Evolutionary conservation across 2,329 filamentous ascomycete genomes (phyloP).

Genomic region (Exutisphaerella laricina): DNA sequence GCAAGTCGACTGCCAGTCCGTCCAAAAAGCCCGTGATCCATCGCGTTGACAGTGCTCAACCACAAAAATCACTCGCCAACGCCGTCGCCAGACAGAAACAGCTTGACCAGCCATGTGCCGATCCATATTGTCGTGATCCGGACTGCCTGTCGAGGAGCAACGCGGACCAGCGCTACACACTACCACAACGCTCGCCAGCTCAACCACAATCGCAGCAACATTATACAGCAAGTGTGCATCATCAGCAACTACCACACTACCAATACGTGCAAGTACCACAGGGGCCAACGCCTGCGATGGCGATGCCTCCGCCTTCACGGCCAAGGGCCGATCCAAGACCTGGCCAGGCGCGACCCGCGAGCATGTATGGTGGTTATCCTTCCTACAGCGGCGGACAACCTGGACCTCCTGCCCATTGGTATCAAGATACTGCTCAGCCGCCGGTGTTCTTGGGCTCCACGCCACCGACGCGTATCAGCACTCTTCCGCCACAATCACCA

Average conservation of each 20-base stretch:
- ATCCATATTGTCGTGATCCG: conserved; percentile 41
- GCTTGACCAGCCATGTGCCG: conserved; percentile 35
- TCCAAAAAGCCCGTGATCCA: conserved; percentile 24
- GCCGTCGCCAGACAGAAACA: too few relatives aligned
- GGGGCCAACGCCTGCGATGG: conserved; percentile 4
- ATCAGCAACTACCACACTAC: conserved; percentile 15
- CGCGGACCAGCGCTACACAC: conserved; percentile 23
- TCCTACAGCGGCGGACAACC: conserved; percentile 11
- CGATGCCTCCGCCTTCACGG: conserved; percentile 18
- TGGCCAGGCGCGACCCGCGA: conserved; percentile 21
- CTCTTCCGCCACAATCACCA: conserved; percentile 25
- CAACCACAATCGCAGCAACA: conserved; percentile 4
- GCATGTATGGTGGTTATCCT: conserved; percentile 20
- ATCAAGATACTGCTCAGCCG: conserved; percentile 13
- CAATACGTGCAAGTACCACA: conserved; percentile 12
- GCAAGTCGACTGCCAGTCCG: conserved; percentile 10
- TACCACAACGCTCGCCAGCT: conserved; percentile 13
- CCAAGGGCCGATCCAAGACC: conserved; percentile 15
- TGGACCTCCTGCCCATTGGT: conserved; percentile 26
- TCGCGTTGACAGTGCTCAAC: conserved; percentile 33
- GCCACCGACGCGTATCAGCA: conserved; percentile 19
- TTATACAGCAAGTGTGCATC: conserved; percentile 17
- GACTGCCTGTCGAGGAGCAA: conserved; percentile 26
- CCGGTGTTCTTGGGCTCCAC: conserved; percentile 16
- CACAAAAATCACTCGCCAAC: conserved; percentile 34